phyloP scores from a whole-genome alignment of 306 rosid genomes.

The Medicago lupulina region DNA sequence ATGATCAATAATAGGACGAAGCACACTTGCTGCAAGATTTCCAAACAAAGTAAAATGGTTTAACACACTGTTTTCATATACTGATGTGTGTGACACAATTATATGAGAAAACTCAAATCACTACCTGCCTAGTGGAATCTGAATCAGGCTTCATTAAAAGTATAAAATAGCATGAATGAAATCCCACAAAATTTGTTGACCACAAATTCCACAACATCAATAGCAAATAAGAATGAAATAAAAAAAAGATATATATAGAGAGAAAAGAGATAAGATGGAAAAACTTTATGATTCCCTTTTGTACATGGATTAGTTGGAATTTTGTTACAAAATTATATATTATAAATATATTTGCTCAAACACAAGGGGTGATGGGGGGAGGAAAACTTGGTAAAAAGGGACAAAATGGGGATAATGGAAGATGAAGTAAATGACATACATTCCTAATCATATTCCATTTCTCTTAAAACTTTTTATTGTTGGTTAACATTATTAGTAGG shows the following conservation, averaged over 20 bases:
- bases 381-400: slow-evolving; percentile 29
- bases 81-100: too few species aligned
- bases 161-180: neutral
- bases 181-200: slow-evolving; percentile 6
- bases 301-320: slow-evolving; percentile 43
- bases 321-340: slow-evolving; percentile 43
- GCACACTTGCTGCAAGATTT: neutral
- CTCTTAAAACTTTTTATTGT: slow-evolving; percentile 33
- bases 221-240: neutral
- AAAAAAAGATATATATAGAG: neutral
- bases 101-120: slow-evolving; percentile 26
- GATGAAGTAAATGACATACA: neutral
- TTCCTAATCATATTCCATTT: slow-evolving; percentile 26
- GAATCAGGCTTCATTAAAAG: slow-evolving; percentile 44
- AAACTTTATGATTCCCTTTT: slow-evolving; percentile 36
- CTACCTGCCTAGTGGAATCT: slow-evolving; percentile 47
- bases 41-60: slow-evolving; percentile 2
- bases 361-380: neutral
- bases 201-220: slow-evolving; percentile 9
- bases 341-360: neutral
- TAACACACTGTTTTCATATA: neutral
- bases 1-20: slow-evolving; percentile 17
- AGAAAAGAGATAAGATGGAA: neutral
- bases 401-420: slow-evolving; percentile 10
- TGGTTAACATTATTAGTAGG: slow-evolving; percentile 39